A percentile compares a stretch with the other conserved stretches of the same genome.
phyloP scores from a whole-genome alignment of 2,329 filamentous ascomycete species.

The Plectosphaerella cucumerina region DNA sequence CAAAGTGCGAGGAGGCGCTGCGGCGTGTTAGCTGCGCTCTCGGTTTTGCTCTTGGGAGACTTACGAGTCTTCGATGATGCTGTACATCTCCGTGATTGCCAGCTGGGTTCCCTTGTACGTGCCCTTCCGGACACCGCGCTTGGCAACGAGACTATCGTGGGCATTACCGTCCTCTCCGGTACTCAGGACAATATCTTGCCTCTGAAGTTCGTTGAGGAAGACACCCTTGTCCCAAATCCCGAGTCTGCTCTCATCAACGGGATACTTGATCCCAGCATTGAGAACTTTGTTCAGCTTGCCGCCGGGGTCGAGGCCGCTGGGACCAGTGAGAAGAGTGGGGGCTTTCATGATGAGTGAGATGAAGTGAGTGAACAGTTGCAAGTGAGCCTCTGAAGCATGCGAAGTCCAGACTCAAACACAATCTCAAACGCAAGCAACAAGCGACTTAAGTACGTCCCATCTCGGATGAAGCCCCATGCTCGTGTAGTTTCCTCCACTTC shows the following conservation, averaged over 20 bases:
- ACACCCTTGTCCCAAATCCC: slow-evolving; percentile 14
- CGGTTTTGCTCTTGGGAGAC: background rate
- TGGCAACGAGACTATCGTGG: slow-evolving; percentile 14
- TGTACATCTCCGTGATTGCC: slow-evolving; percentile 26
- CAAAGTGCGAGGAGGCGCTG: slow-evolving; percentile 28
- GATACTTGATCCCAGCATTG: background rate
- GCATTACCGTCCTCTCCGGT: slow-evolving; percentile 16
- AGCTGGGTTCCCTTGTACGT: slow-evolving; percentile 28
- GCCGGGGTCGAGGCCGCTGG: background rate
- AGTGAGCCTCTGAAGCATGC: no score
- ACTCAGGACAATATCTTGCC: slow-evolving; percentile 20
- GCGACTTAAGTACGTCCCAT: no score
- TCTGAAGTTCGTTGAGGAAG: slow-evolving; percentile 24
- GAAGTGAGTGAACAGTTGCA: no score
- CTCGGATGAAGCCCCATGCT: no score
- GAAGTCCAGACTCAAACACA: no score
- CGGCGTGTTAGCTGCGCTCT: no score
- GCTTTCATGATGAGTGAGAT: background rate
- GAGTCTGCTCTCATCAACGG: background rate
- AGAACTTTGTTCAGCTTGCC: background rate
- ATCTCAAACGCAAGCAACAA: no score
- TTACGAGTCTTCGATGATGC: slow-evolving; percentile 26
- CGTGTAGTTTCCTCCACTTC: no score
- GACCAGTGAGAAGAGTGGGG: background rate
- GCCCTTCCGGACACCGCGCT: slow-evolving; percentile 22